Base-by-base conservation (phyloP, 2,329 filamentous ascomycete genomes). In the Botrytis medusae region DNA sequence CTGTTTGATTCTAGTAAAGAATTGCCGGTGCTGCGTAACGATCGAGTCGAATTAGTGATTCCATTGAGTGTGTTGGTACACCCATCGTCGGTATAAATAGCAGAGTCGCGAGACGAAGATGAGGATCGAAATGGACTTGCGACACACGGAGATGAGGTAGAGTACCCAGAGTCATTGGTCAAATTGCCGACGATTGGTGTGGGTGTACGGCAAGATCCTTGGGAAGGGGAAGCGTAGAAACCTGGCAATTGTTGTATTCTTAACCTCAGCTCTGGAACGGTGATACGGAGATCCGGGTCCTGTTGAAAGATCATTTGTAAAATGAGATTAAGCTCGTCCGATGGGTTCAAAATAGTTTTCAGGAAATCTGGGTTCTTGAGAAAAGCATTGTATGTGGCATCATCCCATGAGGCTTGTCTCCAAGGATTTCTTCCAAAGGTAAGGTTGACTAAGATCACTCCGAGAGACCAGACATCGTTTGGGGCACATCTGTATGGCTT, bases 401-500 rank as follows among this genome's bases (percentile, higher is more conserved):
- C 96, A 82, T 97, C 94, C 78, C 90, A 86, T 20, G 94, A 97
- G 75, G 96, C 96, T 82, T 96, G 92, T 85, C 98, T 98, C 96
- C 96, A 99, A 74, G 96, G 96, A 84, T 99, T 99, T 82, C 96
- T 94, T 81, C 96, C 96, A 84, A 96, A 99, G 69, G 94, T 97
- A 78, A 99, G 87, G 86, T 99, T 99, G 79, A 99, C 94, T 75
- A 99, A 88, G 81, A 99, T 97, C 71, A 99, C 95, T 78, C 96
- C 96, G n/a, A 99, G 88, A 80, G 93, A 95, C 96, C 96, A 99
- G 79, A 98, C 91, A 83, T 99, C 96, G 85, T 98, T 99, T 73
- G 95, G 93, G 70, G 93, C 94, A 77, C 95, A 97, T 77, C 91
- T 91, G 83, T 99, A 99, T 83, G 92, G 83, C 86, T 89, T 88